A percentile compares a stretch with the other conserved stretches of the same genome.
Conservation (phyloP, 2,329 filamentous ascomycete genomes). For the Phyllosticta citriasiana region DNA sequence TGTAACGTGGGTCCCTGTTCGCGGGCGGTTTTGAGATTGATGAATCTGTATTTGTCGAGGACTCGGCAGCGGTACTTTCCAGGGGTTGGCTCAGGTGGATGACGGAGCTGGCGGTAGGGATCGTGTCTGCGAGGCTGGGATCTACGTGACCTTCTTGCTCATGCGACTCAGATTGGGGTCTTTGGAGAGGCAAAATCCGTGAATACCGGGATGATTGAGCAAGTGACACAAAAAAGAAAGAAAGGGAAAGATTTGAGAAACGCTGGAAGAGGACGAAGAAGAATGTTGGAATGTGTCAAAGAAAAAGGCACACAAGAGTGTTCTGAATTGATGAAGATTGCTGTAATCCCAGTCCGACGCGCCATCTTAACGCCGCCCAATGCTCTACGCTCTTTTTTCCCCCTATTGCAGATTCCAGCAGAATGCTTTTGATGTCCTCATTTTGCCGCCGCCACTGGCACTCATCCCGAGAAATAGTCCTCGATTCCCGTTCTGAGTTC, state of each 20-base stretch:
- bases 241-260: background rate
- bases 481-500: background rate
- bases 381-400: background rate
- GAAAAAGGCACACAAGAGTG: background rate
- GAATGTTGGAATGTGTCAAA: background rate
- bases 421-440: background rate
- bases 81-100: no score
- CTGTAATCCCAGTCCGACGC: background rate
- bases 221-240: no score
- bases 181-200: no score
- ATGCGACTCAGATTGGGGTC: no score
- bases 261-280: background rate
- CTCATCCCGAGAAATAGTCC: background rate
- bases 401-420: background rate
- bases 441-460: background rate
- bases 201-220: no score
- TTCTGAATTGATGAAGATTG: background rate
- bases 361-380: conserved; percentile 2
- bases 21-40: background rate
- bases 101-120: no score
- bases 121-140: no score
- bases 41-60: background rate
- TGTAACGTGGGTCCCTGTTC: background rate
- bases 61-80: no score
- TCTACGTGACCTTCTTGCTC: no score